phyloP scores from a whole-genome alignment of 192 early-diverging fungal genomes.

The Kickxella alabastrina region DNA sequence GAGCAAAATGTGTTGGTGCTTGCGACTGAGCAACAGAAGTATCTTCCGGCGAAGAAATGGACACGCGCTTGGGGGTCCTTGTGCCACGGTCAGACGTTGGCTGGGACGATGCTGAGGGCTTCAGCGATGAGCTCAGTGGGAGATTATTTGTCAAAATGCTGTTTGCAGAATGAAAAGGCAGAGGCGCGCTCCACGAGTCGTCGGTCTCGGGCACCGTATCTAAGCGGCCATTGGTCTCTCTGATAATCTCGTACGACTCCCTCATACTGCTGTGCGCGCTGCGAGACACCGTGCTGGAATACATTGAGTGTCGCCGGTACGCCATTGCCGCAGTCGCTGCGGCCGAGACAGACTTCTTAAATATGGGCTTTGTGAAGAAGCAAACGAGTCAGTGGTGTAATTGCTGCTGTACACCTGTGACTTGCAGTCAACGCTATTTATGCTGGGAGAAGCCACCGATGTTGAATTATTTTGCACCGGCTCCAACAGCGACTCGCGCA shows the following conservation, averaged over 20 bases:
- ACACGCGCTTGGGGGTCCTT: slow-evolving; percentile 30
- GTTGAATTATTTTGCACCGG: too few species aligned
- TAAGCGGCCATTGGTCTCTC: background rate
- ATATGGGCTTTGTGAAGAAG: slow-evolving; percentile 1
- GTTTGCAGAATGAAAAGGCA: slow-evolving; percentile 1
- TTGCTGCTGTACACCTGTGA: background rate
- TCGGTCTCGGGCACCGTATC: slow-evolving; percentile 27
- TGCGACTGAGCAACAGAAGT: background rate
- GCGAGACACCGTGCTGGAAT: slow-evolving; percentile 5
- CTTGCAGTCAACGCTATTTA: background rate
- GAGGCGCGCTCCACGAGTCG: slow-evolving; percentile 15
- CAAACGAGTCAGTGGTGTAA: background rate
- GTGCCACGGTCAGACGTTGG: slow-evolving; percentile 12
- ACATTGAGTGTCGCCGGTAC: slow-evolving; percentile 15
- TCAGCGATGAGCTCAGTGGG: slow-evolving; percentile 2
- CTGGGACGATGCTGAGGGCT: slow-evolving; percentile 9
- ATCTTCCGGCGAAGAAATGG: slow-evolving; percentile 14
- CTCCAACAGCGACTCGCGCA: slow-evolving; percentile 33
- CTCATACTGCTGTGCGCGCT: background rate
- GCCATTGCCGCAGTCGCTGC: slow-evolving; percentile 3
- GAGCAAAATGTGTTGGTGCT: too few species aligned
- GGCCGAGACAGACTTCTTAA: background rate
- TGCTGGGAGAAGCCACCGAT: background rate
- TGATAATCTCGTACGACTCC: slow-evolving; percentile 1
- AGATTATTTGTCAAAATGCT: background rate